Conservation (phyloP, 768 basidiomycete species). For the Xerocomus brunneocitrinus region DNA sequence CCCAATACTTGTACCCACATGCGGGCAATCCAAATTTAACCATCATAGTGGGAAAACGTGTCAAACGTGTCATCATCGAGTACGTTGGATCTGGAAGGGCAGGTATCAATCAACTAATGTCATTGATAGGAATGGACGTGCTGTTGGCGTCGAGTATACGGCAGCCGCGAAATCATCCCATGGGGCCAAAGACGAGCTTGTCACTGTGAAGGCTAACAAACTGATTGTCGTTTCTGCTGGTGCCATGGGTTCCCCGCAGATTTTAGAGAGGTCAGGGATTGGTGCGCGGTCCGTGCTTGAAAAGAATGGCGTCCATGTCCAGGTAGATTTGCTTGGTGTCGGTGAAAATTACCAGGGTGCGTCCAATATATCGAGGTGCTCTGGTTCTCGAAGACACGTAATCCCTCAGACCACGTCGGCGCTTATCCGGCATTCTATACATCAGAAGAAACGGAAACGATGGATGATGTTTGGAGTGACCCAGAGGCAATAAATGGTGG, state of each 20-base stretch:
- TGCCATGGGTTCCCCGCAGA: constrained; percentile 41
- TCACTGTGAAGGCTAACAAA: constrained; percentile 26
- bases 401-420: constrained; percentile 27
- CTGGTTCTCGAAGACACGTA: not conserved
- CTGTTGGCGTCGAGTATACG: constrained; percentile 36
- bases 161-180: constrained; percentile 24
- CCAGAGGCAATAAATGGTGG: constrained; percentile 30
- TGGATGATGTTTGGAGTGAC: constrained; percentile 43
- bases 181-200: constrained; percentile 1
- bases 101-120: not conserved
- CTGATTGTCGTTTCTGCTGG: constrained; percentile 40
- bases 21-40: constrained; percentile 28
- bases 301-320: constrained; percentile 23
- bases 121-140: constrained; percentile 28
- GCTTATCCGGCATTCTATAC: constrained; percentile 32
- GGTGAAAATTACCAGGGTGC: constrained; percentile 40
- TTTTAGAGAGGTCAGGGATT: constrained; percentile 53
- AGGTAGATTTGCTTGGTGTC: constrained; percentile 39
- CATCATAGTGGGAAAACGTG: constrained; percentile 29
- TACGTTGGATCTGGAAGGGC: constrained; percentile 10
- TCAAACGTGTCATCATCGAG: constrained; percentile 36
- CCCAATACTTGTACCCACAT: constrained; percentile 36
- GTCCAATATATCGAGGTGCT: not conserved
- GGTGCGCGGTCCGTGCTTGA: constrained; percentile 31
- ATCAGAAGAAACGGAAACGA: constrained; percentile 40